Evolutionary conservation across 441 rosid genomes (phyloP).

Genomic region (Populus hybrid): DNA sequence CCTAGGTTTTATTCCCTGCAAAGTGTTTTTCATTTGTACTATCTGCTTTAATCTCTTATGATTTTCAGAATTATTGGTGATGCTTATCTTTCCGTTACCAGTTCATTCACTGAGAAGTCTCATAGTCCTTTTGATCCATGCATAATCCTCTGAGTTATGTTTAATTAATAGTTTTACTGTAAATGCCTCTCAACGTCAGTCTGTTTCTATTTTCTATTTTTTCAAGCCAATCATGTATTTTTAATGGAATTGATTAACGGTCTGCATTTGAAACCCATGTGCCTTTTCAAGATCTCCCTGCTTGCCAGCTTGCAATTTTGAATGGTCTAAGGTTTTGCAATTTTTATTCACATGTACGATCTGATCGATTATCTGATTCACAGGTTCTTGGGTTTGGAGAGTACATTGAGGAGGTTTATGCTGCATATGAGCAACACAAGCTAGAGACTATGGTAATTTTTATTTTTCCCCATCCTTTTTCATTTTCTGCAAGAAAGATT

Average conservation of each 20-base stretch:
- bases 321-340: neutral
- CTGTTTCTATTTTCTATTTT: neutral
- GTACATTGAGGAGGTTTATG: slow-evolving; percentile 90
- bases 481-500: neutral
- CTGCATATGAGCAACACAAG: slow-evolving; percentile 97
- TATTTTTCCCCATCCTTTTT: neutral
- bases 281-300: neutral
- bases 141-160: neutral
- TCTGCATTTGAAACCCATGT: neutral
- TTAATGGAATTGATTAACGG: neutral
- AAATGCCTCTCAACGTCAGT: neutral
- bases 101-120: neutral
- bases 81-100: neutral
- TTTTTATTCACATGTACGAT: neutral
- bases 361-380: slow-evolving; percentile 13
- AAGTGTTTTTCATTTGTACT: neutral
- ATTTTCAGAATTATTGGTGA: neutral
- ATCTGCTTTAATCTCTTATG: neutral
- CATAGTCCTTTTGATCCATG: neutral
- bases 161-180: neutral
- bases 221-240: neutral
- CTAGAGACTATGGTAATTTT: slow-evolving; percentile 76
- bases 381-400: slow-evolving; percentile 98
- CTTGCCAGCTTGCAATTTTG: neutral
- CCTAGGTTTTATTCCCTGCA: no score